Percentiles rank a stretch among this genome's conserved stretches.
These are phyloP conservation scores for Sisymbrium irio DNA, from an alignment of 345 rosid species.

Conservation along the genomic window DNA sequence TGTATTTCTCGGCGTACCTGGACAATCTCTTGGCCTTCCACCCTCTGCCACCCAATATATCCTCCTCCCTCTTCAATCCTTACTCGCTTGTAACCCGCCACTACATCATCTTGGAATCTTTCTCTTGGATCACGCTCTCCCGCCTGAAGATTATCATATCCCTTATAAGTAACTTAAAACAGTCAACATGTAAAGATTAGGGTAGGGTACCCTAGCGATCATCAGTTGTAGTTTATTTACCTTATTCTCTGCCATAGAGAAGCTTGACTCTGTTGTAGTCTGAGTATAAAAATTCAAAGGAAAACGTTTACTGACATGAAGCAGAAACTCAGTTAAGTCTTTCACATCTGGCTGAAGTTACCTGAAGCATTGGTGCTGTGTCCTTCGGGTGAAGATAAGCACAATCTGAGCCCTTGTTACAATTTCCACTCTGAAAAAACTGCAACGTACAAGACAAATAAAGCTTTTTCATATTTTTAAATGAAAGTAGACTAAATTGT, in stretches of 20 bases:
- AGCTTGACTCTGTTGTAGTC: neutral
- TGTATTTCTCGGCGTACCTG: neutral
- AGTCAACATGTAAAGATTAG: neutral
- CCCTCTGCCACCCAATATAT: too few species aligned
- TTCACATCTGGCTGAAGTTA: neutral
- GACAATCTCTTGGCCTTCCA: too few species aligned
- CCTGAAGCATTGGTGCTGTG: neutral
- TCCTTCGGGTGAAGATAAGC: neutral
- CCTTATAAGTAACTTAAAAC: neutral
- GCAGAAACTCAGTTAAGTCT: neutral
- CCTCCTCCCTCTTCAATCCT: too few species aligned
- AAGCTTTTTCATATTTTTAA: too few species aligned
- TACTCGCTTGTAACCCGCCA: neutral
- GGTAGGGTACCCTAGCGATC: too few species aligned
- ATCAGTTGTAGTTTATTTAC: neutral
- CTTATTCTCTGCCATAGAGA: neutral
- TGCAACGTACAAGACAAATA: neutral
- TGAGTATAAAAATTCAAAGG: neutral
- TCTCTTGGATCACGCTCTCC: neutral
- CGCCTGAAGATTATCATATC: neutral
- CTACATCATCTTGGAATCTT: neutral
- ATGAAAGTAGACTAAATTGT: too few species aligned
- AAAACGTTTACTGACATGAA: neutral
- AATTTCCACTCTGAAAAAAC: too few species aligned
- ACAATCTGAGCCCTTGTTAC: too few species aligned